A percentile compares a stretch with the other conserved stretches of the same genome.
Evolutionary conservation across 306 rosid species (phyloP).

Genomic region (Oxytropis ochrocephala): DNA sequence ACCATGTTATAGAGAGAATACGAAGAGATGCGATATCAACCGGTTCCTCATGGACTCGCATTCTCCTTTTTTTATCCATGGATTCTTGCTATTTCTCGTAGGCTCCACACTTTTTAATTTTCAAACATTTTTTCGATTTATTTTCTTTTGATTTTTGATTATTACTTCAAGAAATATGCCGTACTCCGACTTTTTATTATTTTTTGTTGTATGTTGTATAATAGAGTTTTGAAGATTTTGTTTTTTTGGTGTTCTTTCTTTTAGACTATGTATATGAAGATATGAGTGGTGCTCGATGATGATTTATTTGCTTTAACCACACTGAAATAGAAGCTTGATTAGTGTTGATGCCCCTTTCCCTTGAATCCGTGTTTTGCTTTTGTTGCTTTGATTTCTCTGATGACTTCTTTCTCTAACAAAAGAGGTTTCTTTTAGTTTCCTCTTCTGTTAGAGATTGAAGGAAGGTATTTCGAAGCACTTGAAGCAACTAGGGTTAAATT

Average conservation of each 20-base stretch:
- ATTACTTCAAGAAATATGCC: no score
- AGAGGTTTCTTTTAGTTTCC: constrained; percentile 16
- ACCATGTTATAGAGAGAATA: constrained; percentile 30
- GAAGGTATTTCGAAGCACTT: constrained; percentile 38
- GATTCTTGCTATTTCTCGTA: constrained; percentile 61
- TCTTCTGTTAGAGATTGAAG: constrained; percentile 29
- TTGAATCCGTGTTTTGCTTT: neutral
- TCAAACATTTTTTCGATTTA: no score
- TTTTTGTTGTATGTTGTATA: neutral
- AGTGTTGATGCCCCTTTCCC: constrained; percentile 1
- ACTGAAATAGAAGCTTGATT: constrained; percentile 34
- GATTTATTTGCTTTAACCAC: constrained; percentile 80
- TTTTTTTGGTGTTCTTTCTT: neutral
- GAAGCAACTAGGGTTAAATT: constrained; percentile 13
- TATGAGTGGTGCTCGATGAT: constrained; percentile 55
- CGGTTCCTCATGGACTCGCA: constrained; percentile 58
- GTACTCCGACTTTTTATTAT: no score
- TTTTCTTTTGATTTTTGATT: no score
- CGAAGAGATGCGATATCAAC: constrained; percentile 47
- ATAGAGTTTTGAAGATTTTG: neutral
- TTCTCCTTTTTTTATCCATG: constrained; percentile 17
- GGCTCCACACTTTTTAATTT: no score
- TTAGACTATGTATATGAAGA: neutral
- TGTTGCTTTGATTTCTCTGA: constrained; percentile 25
- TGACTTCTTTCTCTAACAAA: constrained; percentile 32